Conservation (phyloP, 805 yeast species). For the Candida michaelii region DNA sequence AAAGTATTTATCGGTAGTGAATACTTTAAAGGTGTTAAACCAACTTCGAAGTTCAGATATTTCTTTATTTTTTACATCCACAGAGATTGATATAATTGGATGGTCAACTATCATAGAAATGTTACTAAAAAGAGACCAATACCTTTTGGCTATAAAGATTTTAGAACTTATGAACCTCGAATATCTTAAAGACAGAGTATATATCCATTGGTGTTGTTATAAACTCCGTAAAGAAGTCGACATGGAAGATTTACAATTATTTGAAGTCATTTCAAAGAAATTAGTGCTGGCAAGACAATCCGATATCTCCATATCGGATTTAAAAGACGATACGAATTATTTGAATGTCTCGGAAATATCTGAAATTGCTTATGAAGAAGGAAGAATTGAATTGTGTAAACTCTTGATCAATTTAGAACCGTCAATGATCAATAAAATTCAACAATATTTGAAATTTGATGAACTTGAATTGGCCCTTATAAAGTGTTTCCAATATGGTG, state of each 20-base stretch:
- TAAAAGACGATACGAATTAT: conserved; percentile 30
- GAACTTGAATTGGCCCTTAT: conserved; percentile 67
- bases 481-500: conserved; percentile 62
- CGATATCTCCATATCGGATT: background rate
- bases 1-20: conserved; percentile 61
- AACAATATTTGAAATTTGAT: conserved; percentile 64
- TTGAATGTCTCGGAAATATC: conserved; percentile 60
- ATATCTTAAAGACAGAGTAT: conserved; percentile 43
- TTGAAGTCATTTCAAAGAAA: conserved; percentile 47
- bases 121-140: conserved; percentile 58
- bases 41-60: conserved; percentile 60
- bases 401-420: conserved; percentile 70
- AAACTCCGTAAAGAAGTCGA: conserved; percentile 59
- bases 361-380: conserved; percentile 73
- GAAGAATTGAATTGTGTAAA: conserved; percentile 68
- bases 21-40: conserved; percentile 66
- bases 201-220: conserved; percentile 76
- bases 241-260: conserved; percentile 59
- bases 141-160: conserved; percentile 62
- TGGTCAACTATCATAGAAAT: conserved; percentile 54
- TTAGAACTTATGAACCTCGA: conserved; percentile 49
- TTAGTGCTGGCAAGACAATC: conserved; percentile 29
- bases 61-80: conserved; percentile 67
- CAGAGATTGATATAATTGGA: conserved; percentile 52
- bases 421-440: conserved; percentile 55